Conservation (phyloP, 148 eudicot genomes). For the Rhododendron ferrugineum region DNA sequence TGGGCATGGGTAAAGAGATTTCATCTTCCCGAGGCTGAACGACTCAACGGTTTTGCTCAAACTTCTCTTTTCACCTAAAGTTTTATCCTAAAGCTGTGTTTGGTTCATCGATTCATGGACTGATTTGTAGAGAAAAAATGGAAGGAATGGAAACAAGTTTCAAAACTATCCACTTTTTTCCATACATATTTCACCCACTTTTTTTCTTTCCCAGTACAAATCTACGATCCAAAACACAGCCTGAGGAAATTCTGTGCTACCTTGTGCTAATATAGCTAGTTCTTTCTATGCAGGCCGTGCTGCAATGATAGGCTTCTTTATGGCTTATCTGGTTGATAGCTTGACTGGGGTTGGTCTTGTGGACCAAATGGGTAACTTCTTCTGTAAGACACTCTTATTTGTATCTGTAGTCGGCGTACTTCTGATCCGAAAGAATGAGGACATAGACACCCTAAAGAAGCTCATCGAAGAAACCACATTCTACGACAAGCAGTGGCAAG, state of each 20-base stretch:
- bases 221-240: neutral
- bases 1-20: slow-evolving; percentile 99
- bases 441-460: slow-evolving; percentile 74
- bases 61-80: neutral
- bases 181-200: neutral
- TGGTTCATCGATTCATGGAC: neutral
- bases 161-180: neutral
- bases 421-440: slow-evolving; percentile 82
- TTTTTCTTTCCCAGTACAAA: neutral
- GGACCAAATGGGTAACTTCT: slow-evolving; percentile 94
- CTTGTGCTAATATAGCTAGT: neutral
- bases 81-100: neutral
- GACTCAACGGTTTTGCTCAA: slow-evolving; percentile 65
- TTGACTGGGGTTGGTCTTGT: slow-evolving; percentile 92
- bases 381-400: slow-evolving; percentile 91
- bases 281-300: slow-evolving; percentile 64
- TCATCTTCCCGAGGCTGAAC: slow-evolving; percentile 99
- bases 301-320: slow-evolving; percentile 98
- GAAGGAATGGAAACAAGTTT: neutral
- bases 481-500: slow-evolving; percentile 99
- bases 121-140: neutral
- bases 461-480: slow-evolving; percentile 84
- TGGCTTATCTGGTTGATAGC: slow-evolving; percentile 98
- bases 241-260: neutral
- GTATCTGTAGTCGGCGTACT: slow-evolving; percentile 84